Evolutionary conservation across 257 asterid species (phyloP).

Genomic region (Petunia axillaris): DNA sequence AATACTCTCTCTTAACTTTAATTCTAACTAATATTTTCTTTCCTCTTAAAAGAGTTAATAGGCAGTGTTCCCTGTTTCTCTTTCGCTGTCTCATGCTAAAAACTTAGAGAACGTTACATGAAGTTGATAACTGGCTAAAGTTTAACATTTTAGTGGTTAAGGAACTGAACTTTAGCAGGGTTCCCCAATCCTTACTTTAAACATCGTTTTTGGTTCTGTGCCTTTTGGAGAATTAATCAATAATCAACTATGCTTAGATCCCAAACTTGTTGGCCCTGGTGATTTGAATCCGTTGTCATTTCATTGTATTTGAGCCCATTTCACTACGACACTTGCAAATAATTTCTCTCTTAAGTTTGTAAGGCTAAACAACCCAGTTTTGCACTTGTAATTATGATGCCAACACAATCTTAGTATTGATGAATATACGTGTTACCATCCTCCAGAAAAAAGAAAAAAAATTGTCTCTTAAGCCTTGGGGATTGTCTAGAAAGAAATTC

Average conservation of each 20-base stretch:
- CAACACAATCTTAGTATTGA: too few species aligned
- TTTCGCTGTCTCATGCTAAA: neutral
- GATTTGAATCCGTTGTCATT: conserved; percentile 3
- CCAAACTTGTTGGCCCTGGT: neutral
- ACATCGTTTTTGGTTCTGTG: neutral
- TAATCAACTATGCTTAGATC: neutral
- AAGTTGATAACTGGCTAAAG: neutral
- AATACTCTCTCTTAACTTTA: neutral
- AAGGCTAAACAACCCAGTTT: too few species aligned
- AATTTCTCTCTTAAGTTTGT: neutral
- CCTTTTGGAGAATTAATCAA: neutral
- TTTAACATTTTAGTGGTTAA: neutral
- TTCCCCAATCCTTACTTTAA: neutral
- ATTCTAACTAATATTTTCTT: neutral
- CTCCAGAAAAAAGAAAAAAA: too few species aligned
- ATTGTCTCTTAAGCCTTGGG: neutral
- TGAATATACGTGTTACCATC: too few species aligned
- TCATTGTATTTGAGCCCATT: neutral
- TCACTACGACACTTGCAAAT: neutral
- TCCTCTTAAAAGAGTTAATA: neutral
- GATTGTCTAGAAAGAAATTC: neutral
- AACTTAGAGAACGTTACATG: neutral
- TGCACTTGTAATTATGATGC: too few species aligned
- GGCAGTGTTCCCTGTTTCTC: neutral
- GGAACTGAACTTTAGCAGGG: conserved; percentile 18